A percentile compares a stretch with the other conserved stretches of the same genome.
phyloP scores from a whole-genome alignment of 805 yeast genomes.

The Wickerhamiella hasegawae region DNA sequence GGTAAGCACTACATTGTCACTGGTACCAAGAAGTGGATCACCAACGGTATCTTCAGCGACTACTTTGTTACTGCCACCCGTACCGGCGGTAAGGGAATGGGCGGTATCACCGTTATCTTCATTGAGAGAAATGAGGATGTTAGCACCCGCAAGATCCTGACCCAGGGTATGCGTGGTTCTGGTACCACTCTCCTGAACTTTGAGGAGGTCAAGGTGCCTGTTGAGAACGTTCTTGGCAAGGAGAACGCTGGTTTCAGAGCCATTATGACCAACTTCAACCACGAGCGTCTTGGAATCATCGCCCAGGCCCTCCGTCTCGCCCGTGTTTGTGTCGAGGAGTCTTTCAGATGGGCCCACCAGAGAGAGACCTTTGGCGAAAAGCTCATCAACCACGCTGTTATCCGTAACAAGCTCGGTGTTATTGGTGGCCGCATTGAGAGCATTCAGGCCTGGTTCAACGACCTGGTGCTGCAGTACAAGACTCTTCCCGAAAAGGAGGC shows the following conservation, averaged over 20 bases:
- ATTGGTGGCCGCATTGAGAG: constrained; percentile 28
- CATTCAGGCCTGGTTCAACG: constrained; percentile 25
- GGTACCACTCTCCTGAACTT: constrained; percentile 28
- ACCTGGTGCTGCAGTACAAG: constrained; percentile 21
- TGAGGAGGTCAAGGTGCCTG: constrained; percentile 30
- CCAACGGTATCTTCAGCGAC: constrained; percentile 28
- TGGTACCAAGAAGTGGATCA: constrained; percentile 32
- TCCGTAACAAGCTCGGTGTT: constrained; percentile 26
- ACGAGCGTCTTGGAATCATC: constrained; percentile 27
- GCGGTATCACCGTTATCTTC: constrained; percentile 25
- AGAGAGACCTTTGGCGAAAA: constrained; percentile 28
- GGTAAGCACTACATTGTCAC: constrained; percentile 25
- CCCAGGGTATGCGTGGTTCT: constrained; percentile 28
- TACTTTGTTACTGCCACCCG: constrained; percentile 30
- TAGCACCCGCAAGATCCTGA: constrained; percentile 23
- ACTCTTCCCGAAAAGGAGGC: constrained; percentile 22
- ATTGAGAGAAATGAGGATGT: constrained; percentile 25
- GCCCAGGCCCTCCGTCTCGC: constrained; percentile 26
- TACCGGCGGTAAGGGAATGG: constrained; percentile 27
- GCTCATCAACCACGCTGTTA: constrained; percentile 27
- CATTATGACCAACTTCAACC: constrained; percentile 29
- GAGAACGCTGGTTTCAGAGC: constrained; percentile 28
- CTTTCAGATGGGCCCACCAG: constrained; percentile 25
- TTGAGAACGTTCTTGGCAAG: constrained; percentile 24
- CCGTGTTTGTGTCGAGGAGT: constrained; percentile 25